These are phyloP conservation scores for Phaeophleospora eucalypticola DNA, from an alignment of 2,329 filamentous ascomycete genomes.

Conservation along the genomic window DNA sequence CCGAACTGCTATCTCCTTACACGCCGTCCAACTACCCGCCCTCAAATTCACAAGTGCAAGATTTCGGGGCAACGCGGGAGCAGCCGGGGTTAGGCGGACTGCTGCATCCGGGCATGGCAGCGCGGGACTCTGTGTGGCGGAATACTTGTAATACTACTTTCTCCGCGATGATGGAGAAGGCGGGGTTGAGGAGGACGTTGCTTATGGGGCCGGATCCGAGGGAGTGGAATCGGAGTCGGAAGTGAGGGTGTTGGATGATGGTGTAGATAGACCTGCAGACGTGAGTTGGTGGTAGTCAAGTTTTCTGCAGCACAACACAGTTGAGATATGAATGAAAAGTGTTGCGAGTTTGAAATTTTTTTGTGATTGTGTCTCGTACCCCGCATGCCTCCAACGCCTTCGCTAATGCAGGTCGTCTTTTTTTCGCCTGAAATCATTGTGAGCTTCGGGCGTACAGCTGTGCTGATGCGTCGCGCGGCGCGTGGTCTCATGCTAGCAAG, in stretches of 20 bases:
- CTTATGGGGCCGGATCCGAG: slow-evolving; percentile 18
- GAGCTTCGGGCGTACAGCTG: neutral
- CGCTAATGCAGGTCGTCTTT: slow-evolving; percentile 12
- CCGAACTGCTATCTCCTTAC: slow-evolving; percentile 14
- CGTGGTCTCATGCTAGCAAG: neutral
- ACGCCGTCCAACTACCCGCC: slow-evolving; percentile 17
- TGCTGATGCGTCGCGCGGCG: neutral
- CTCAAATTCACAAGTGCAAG: slow-evolving; percentile 2
- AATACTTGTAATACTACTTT: slow-evolving; percentile 34
- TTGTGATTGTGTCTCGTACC: slow-evolving; percentile 13
- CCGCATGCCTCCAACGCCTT: slow-evolving; percentile 12
- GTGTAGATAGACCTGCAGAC: no score
- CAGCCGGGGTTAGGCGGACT: slow-evolving; percentile 7
- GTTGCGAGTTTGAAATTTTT: no score
- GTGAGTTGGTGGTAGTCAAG: no score
- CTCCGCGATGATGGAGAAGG: slow-evolving; percentile 40
- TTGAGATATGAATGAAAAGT: no score
- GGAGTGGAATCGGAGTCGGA: slow-evolving; percentile 14
- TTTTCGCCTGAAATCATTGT: neutral
- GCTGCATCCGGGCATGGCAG: slow-evolving; percentile 6
- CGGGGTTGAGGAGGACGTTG: slow-evolving; percentile 33
- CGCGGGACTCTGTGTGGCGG: slow-evolving; percentile 15
- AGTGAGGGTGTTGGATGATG: no score
- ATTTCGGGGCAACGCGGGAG: neutral
- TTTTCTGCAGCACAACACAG: no score